These are phyloP conservation scores for Iris pallida DNA, from an alignment of 116 monocot genomes.

Conservation along the genomic window DNA sequence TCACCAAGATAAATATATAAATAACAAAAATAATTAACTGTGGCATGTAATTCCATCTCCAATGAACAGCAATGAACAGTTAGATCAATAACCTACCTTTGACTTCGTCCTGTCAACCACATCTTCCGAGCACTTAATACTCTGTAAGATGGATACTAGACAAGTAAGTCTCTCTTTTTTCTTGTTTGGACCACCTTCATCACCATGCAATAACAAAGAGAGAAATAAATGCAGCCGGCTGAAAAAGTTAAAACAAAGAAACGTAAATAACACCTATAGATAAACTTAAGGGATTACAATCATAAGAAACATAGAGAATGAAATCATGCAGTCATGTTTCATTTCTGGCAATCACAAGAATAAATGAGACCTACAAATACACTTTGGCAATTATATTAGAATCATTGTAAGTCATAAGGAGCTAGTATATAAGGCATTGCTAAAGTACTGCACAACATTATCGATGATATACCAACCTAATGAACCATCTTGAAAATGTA, in stretches of 20 bases:
- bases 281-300: no score
- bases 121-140: conserved; percentile 86
- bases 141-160: conserved; percentile 59
- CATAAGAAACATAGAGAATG: no score
- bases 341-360: no score
- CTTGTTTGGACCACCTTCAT: conserved; percentile 41
- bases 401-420: no score
- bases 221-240: conserved; percentile 88
- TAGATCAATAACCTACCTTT: conserved; percentile 45
- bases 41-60: neutral
- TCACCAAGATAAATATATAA: neutral
- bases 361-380: no score
- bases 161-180: conserved; percentile 43
- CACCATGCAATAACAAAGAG: conserved; percentile 59
- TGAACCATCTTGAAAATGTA: no score
- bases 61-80: neutral
- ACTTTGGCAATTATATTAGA: no score
- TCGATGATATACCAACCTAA: no score
- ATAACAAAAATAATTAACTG: neutral
- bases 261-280: no score
- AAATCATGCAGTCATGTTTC: no score
- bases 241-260: conserved; percentile 14
- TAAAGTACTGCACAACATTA: no score
- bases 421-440: no score
- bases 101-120: conserved; percentile 55